Evolutionary conservation across 768 basidiomycete genomes (phyloP), one percentile per base, ranked within the genome.

Genomic region (Gloeostereum incarnatum): DNA sequence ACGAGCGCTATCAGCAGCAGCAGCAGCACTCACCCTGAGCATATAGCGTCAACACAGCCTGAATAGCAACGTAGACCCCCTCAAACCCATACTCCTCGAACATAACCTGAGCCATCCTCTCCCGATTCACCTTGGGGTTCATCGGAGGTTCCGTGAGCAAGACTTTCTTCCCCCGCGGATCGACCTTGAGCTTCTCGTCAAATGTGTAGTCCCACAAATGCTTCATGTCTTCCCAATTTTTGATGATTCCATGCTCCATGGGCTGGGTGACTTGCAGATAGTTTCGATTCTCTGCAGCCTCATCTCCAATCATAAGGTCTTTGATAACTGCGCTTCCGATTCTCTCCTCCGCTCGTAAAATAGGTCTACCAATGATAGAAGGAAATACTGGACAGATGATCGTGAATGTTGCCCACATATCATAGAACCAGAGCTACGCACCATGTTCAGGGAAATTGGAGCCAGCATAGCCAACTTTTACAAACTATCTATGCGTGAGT

Each of bases 141-240:
- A 98, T 98, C 20, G 96, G 96, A 11, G 96, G 96, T 60, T 99
- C 96, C 0, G 96, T 99, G 50, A 99, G 71, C 44, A 99, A 61
- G 26, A 99, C 74, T 63, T 97, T 99, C 44, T 76, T 69, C 0
- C 90, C 96, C 18, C 68, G 66, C 30, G 93, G 81, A 52, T 97
- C 82, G 45, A 97, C 69, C 53, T 78, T 74, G 48, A 99, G 75
- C 65, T 98, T 98, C 67, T 96, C 91, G 49, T 88, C 68, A 57
- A 99, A 99, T 1, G 96, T 99, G 61, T 97, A 98, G 59, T 99
- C 81, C 96, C 96, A 99, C 13, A 98, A 71, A 51, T 90, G 76
- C 55, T 83, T 83, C 96, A 98, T 99, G 61, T 99, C 96, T 56
- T 92, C 89, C 96, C 96, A 99, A 62, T 98, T 97, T 50, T 85